Conservation (phyloP, 176 grass and related monocot species). For the Oryza longistaminata region DNA sequence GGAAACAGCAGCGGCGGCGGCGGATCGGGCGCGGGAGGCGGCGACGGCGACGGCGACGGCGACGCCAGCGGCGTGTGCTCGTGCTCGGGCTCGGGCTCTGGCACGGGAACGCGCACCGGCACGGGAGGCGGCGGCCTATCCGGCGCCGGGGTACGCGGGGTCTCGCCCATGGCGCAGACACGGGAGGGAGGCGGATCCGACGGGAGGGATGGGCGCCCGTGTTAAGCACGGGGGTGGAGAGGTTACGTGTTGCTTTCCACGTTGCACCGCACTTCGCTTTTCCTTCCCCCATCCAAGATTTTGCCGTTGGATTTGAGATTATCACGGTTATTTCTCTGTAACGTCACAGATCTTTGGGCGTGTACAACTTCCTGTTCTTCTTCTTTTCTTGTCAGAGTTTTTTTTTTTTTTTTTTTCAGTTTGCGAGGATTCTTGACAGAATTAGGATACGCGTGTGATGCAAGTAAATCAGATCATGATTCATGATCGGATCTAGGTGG, state of each 20-base stretch:
- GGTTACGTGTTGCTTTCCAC: slow-evolving; percentile 42
- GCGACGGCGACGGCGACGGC: neutral
- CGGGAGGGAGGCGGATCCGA: slow-evolving; percentile 7
- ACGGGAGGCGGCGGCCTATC: slow-evolving; percentile 43
- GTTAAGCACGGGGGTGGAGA: slow-evolving; percentile 23
- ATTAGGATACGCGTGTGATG: slow-evolving; percentile 9
- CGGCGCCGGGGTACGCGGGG: slow-evolving; percentile 40
- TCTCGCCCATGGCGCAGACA: slow-evolving; percentile 24
- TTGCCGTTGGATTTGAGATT: neutral
- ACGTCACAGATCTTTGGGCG: neutral
- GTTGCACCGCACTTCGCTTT: neutral
- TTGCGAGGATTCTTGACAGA: neutral
- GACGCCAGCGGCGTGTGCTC: neutral
- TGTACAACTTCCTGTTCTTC: too few species aligned
- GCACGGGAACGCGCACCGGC: neutral
- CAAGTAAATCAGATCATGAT: slow-evolving; percentile 19
- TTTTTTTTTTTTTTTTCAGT: too few species aligned
- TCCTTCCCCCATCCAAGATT: neutral
- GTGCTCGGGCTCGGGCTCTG: too few species aligned
- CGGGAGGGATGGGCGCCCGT: slow-evolving; percentile 12
- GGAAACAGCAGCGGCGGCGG: neutral
- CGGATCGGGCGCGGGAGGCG: neutral
- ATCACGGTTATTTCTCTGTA: neutral
- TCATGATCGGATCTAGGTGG: neutral
- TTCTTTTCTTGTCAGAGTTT: neutral